Evolutionary conservation across 768 basidiomycete genomes (phyloP).

Genomic region (Hypholoma fasciculare): DNA sequence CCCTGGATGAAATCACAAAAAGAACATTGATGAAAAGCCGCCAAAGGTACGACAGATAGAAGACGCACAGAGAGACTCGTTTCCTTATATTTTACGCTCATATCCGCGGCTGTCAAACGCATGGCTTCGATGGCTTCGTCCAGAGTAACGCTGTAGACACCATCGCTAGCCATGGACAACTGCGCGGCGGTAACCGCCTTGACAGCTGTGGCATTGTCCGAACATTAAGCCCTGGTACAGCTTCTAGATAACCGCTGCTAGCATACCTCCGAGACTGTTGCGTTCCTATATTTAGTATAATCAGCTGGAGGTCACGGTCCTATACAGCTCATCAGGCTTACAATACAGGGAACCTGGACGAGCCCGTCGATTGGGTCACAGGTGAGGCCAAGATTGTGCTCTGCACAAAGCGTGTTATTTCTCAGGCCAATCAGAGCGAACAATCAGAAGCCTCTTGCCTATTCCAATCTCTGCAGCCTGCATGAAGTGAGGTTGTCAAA

Average conservation of each 20-base stretch:
- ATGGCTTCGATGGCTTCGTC: conserved; percentile 97
- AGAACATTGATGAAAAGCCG: background rate
- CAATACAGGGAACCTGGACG: conserved; percentile 95
- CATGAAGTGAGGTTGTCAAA: background rate
- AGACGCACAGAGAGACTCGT: conserved; percentile 82
- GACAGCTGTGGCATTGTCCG: conserved; percentile 53
- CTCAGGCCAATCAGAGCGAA: background rate
- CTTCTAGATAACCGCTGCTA: background rate
- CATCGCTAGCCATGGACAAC: conserved; percentile 89
- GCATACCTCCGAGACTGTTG: conserved; percentile 79
- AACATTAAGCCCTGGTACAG: background rate
- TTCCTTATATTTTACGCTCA: conserved; percentile 96
- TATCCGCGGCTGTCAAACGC: conserved; percentile 89
- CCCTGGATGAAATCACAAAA: conserved; percentile 27
- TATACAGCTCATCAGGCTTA: conserved; percentile 35
- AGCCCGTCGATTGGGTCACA: conserved; percentile 94
- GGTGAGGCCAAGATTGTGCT: conserved; percentile 86
- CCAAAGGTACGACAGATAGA: conserved; percentile 4
- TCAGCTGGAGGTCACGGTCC: background rate
- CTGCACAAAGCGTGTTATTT: conserved; percentile 30
- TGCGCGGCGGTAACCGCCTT: conserved; percentile 95
- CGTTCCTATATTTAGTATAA: conserved; percentile 52
- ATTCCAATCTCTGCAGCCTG: conserved; percentile 91
- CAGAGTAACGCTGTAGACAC: conserved; percentile 81
- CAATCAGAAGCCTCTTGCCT: conserved; percentile 39